Conservation (phyloP, 257 asterid genomes). For the Lithospermum erythrorhizon region DNA sequence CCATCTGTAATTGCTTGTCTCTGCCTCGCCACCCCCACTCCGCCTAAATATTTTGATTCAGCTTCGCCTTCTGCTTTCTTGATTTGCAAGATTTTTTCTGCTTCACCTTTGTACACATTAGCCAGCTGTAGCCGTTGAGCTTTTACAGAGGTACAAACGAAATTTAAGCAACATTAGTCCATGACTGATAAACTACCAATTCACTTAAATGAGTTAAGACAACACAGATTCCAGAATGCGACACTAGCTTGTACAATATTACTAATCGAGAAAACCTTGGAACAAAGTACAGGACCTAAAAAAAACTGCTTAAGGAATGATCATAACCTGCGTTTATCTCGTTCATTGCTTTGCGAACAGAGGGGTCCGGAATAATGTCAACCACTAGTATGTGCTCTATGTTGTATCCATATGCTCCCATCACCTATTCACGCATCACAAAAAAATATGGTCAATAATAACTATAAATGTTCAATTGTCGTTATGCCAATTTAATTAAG, state of each 20-base stretch:
- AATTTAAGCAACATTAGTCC: too few species aligned
- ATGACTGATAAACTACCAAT: not conserved
- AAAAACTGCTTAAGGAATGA: not conserved
- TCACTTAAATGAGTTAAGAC: not conserved
- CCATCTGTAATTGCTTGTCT: constrained; percentile 99
- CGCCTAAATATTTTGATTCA: constrained; percentile 94
- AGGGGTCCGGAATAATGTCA: constrained; percentile 85
- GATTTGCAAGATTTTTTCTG: constrained; percentile 75
- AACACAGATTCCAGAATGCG: too few species aligned
- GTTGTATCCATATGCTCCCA: constrained; percentile 94
- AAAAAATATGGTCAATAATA: constrained; percentile 1
- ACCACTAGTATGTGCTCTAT: constrained; percentile 96
- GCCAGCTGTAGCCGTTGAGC: constrained; percentile 99
- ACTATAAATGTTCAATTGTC: not conserved
- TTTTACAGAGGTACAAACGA: constrained; percentile 12
- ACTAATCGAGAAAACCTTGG: not conserved
- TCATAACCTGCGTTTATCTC: constrained; percentile 91
- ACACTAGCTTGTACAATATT: too few species aligned
- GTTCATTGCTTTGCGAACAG: constrained; percentile 92
- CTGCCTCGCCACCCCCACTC: constrained; percentile 98
- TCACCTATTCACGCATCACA: constrained; percentile 46
- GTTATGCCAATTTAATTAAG: not conserved
- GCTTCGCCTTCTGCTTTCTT: constrained; percentile 98
- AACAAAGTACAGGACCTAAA: too few species aligned
- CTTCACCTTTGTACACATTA: constrained; percentile 92